Evolutionary conservation across 2,329 filamentous ascomycete genomes (phyloP).

Genomic region (Beauveria bassiana): DNA sequence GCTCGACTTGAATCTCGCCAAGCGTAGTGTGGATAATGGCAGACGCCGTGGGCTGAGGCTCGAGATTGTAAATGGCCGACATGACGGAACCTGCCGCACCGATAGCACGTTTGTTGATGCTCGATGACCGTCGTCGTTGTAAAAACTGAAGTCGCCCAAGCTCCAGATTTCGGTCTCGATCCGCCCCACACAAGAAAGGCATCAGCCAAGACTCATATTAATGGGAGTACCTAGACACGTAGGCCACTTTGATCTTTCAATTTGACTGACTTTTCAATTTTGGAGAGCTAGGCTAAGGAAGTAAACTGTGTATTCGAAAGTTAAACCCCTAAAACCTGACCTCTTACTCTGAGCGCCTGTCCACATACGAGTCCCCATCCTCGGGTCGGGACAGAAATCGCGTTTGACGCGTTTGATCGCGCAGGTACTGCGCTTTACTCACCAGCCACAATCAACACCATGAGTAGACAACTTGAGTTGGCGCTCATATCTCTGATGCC

Average conservation of each 20-base stretch:
- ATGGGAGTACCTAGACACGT: background rate
- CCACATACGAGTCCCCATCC: background rate
- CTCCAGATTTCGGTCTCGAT: background rate
- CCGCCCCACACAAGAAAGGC: constrained; percentile 3
- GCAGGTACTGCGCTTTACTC: background rate
- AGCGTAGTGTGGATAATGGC: constrained; percentile 83
- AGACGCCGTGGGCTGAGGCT: constrained; percentile 88
- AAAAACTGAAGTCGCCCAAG: background rate
- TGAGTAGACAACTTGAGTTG: constrained; percentile 70
- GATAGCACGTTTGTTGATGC: background rate
- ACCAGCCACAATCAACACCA: constrained; percentile 26
- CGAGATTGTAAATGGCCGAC: constrained; percentile 88
- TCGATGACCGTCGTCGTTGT: background rate
- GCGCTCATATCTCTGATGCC: constrained; percentile 68
- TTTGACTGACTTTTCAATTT: too few species aligned
- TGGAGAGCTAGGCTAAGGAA: too few species aligned
- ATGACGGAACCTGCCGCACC: constrained; percentile 38
- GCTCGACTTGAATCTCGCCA: constrained; percentile 82
- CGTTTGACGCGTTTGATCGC: background rate
- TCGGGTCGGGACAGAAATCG: background rate
- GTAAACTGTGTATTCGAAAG: too few species aligned
- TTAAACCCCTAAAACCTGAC: background rate
- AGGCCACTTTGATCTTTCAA: background rate
- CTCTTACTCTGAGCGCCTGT: background rate
- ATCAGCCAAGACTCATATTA: background rate